Percentiles rank a stretch among this genome's conserved stretches.
phyloP scores from a whole-genome alignment of 2,329 filamentous ascomycete genomes.

The Aureobasidium sp. region DNA sequence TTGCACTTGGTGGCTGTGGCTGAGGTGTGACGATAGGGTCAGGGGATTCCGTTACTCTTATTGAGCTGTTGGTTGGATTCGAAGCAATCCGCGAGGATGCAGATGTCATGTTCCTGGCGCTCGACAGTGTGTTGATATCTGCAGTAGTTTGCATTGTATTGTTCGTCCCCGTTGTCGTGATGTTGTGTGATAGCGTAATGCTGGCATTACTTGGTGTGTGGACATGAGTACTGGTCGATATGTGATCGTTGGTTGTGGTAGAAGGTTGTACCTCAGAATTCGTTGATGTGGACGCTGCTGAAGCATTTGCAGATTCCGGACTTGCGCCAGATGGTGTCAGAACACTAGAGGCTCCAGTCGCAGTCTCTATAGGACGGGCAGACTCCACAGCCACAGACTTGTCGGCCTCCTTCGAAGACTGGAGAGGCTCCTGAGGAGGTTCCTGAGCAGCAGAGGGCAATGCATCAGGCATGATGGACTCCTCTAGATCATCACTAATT shows the following conservation, averaged over 20 bases:
- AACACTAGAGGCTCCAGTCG: background rate
- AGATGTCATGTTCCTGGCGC: background rate
- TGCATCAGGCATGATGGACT: conserved; percentile 27
- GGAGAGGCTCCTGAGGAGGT: background rate
- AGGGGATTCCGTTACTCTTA: background rate
- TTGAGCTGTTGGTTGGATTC: background rate
- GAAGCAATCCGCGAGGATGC: background rate
- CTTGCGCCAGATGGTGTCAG: background rate
- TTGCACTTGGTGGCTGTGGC: background rate
- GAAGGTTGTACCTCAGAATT: background rate
- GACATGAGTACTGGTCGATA: background rate
- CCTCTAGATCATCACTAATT: conserved; percentile 55
- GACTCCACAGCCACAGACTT: conserved; percentile 11
- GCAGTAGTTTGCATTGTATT: conserved; percentile 33
- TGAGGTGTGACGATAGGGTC: background rate
- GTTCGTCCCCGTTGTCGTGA: conserved; percentile 31
- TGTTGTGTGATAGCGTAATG: background rate
- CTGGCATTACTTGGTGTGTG: background rate
- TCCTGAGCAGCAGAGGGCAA: conserved; percentile 11
- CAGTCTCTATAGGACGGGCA: background rate
- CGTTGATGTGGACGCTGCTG: background rate
- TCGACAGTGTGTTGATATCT: background rate
- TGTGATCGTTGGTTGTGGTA: background rate
- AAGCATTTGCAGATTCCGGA: background rate
- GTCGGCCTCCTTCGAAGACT: conserved; percentile 15